Base-by-base conservation (phyloP, 805 yeast species). In the Candida sphagnicola region DNA sequence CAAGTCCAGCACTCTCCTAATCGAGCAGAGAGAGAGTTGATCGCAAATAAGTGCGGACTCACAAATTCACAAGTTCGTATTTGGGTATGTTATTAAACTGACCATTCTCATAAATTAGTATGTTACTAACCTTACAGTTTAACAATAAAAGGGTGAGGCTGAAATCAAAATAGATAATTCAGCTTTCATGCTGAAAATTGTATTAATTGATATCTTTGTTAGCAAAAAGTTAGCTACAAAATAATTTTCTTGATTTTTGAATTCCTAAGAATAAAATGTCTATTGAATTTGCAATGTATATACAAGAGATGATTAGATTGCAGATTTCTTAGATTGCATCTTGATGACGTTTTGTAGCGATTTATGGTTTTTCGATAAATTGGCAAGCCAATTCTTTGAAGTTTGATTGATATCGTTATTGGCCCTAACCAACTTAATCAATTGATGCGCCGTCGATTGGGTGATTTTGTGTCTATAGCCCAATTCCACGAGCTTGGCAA, bases 31-130 rank as follows among this genome's bases (percentile, higher is more conserved):
- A 44, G 64, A 17, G 47, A 49, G 17, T 24, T 50, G 4, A 53
- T 62, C 15, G 63, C 65, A 2, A 49, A 53, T 16, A 51, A 48
- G 34, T 54, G 59, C 36, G 54, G 53, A 1, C 34, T 60, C 5
- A 46, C 57, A 1, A 50, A 55, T 1, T 37, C 51, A 3, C 65
- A 61, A 42, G 62, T 62, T 2, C 46, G 66, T 6, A 61, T 58
- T 2, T 61, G 67, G 67, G 62, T 57, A 50, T 28, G 61, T 55
- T 39, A 23, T 8, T 34, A 5, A 8, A 8, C n/a, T 18, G 11
- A 31, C n/a, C n/a, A n/a, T n/a, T n/a, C n/a, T n/a, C n/a, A n/a
- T n/a, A n/a, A n/a, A n/a, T n/a, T n/a, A n/a, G n/a, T n/a, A n/a
- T n/a, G n/a, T 10, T 23, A 47, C 51, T 40, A 42, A 43, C 45